A percentile compares a stretch with the other conserved stretches of the same genome.
phyloP scores from a whole-genome alignment of 371 early-diverging fungal species.

The Mortierella sp. region DNA sequence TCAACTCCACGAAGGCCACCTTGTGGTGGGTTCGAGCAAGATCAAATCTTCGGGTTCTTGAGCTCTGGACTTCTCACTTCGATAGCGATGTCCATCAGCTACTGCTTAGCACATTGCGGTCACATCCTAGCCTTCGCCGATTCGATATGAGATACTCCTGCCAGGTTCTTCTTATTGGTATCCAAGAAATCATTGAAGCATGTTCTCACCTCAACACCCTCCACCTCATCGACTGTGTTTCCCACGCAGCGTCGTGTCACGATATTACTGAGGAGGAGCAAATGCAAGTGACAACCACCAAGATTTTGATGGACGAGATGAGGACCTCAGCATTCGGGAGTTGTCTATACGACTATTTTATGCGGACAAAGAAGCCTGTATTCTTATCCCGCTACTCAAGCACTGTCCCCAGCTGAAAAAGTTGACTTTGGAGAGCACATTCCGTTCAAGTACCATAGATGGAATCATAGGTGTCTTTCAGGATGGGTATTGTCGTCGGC shows the following conservation, averaged over 20 bases:
- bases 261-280: not conserved
- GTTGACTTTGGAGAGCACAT: not conserved
- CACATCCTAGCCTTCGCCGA: not conserved
- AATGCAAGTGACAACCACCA: not conserved
- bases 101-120: not conserved
- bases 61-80: not conserved
- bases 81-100: not conserved
- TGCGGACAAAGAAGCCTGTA: not conserved
- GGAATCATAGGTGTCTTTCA: not conserved
- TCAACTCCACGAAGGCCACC: not conserved
- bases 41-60: not conserved
- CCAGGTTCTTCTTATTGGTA: not conserved
- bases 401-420: not conserved
- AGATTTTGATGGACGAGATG: not conserved
- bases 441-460: not conserved
- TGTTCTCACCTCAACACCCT: not conserved
- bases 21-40: not conserved
- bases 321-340: not conserved
- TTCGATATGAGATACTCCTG: not conserved
- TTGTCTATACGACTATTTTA: not conserved
- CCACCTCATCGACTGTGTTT: not conserved
- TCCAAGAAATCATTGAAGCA: not conserved
- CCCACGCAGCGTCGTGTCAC: no score
- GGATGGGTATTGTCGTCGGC: not conserved
- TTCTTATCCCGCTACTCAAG: not conserved